Conservation (phyloP, 2,329 filamentous ascomycete species). For the Alternaria longipes region DNA sequence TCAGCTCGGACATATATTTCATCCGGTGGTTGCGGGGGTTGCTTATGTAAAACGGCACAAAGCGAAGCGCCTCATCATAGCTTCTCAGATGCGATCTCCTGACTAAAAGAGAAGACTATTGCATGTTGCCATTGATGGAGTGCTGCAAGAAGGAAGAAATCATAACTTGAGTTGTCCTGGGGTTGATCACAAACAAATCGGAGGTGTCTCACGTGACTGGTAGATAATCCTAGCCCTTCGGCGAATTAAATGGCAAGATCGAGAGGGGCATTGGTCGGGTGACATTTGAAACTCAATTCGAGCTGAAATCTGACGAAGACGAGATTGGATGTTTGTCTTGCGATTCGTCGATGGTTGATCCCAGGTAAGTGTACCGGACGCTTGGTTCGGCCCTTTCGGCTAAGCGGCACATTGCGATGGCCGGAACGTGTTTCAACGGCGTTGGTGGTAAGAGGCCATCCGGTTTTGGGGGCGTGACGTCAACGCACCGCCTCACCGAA, state of each 20-base stretch:
- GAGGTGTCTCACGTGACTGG: neutral
- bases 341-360: neutral
- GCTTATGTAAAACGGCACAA: conserved; percentile 9
- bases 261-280: neutral
- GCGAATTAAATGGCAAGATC: neutral
- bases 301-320: neutral
- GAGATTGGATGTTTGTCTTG: neutral
- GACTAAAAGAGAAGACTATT: neutral
- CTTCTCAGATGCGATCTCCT: neutral
- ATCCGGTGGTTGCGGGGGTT: neutral
- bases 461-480: conserved; percentile 16
- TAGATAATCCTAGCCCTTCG: neutral
- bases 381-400: conserved; percentile 6
- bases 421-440: conserved; percentile 10
- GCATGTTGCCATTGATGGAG: neutral
- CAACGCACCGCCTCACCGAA: conserved; percentile 2
- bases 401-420: conserved; percentile 14
- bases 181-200: neutral
- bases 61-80: neutral
- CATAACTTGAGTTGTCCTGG: neutral
- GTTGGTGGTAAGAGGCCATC: conserved; percentile 6
- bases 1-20: neutral
- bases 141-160: neutral
- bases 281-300: neutral
- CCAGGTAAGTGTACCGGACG: conserved; percentile 11